These are phyloP conservation scores for Geotrichum histeridarum DNA, from an alignment of 1,139 yeast species.

Conservation along the genomic window DNA sequence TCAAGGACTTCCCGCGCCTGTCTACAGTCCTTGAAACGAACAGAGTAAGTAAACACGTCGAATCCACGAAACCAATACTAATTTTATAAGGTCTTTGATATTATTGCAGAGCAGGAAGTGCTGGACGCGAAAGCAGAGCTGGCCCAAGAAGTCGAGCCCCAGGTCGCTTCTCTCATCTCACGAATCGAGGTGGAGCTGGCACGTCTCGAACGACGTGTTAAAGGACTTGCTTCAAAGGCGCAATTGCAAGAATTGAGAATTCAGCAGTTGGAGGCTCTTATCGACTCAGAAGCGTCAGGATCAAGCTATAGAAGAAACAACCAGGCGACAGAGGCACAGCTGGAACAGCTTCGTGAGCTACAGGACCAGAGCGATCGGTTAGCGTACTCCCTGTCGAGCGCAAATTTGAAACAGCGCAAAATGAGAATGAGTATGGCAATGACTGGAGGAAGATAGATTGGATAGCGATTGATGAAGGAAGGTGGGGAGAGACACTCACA, in stretches of 20 bases:
- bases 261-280: conserved; percentile 12
- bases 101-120: conserved; percentile 31
- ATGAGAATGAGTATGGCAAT: conserved; percentile 19
- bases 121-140: conserved; percentile 28
- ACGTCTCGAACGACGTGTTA: conserved; percentile 28
- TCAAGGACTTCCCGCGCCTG: conserved; percentile 28
- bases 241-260: conserved; percentile 21
- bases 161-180: conserved; percentile 26
- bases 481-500: no score
- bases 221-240: conserved; percentile 27
- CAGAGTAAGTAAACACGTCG: conserved; percentile 16
- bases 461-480: no score
- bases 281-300: conserved; percentile 7
- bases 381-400: conserved; percentile 34
- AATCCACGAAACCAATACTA: neutral
- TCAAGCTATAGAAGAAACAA: conserved; percentile 21
- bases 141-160: conserved; percentile 31
- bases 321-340: conserved; percentile 36
- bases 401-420: conserved; percentile 33
- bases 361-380: conserved; percentile 39
- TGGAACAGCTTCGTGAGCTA: conserved; percentile 37
- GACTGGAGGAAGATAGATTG: conserved; percentile 3
- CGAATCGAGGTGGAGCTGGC: conserved; percentile 28
- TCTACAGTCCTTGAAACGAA: conserved; percentile 26
- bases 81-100: conserved; percentile 29